Evolutionary conservation across 129 eudicot genomes (phyloP).

Genomic region (Kitagawia praeruptora): DNA sequence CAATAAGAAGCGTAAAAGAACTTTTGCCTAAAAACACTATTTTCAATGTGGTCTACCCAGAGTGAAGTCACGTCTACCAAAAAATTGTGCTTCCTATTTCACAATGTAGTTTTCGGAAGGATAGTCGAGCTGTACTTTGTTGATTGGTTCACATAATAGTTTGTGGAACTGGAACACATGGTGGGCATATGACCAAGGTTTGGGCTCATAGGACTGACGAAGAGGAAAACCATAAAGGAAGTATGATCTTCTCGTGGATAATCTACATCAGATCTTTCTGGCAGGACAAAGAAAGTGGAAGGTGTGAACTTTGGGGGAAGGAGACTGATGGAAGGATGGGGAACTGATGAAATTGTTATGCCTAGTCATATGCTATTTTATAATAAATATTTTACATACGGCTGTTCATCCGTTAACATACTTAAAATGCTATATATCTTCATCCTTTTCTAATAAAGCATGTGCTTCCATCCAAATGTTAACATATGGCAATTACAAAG

Average conservation of each 20-base stretch:
- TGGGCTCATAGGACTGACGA: background rate
- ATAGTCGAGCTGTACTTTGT: background rate
- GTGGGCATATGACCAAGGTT: background rate
- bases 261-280: background rate
- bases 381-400: background rate
- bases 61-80: background rate
- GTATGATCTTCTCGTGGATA: background rate
- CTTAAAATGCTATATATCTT: background rate
- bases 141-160: background rate
- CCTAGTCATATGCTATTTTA: background rate
- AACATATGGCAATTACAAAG: conserved; percentile 9
- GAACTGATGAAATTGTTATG: background rate
- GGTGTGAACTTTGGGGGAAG: background rate
- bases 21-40: background rate
- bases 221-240: background rate
- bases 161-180: background rate
- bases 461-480: background rate
- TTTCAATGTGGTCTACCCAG: background rate
- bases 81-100: background rate
- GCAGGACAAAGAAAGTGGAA: background rate
- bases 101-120: background rate
- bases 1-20: background rate
- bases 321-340: background rate
- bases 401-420: background rate
- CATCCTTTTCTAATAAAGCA: background rate